Conservation (phyloP, 1,139 yeast genomes). For the Saccharomyces hybrid region DNA sequence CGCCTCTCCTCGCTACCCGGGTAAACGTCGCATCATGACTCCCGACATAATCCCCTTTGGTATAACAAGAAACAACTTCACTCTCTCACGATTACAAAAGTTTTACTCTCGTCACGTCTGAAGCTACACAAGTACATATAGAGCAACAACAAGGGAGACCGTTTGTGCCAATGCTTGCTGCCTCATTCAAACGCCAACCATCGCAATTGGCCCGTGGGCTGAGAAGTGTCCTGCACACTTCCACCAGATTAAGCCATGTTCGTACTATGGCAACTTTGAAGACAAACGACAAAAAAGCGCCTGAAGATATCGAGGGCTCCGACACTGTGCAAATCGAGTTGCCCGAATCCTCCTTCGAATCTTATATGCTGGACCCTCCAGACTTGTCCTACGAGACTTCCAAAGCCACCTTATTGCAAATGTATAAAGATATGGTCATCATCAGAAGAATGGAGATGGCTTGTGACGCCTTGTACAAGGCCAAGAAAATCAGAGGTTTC, state of each 20-base stretch:
- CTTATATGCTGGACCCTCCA: conserved; percentile 78
- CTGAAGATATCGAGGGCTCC: background rate
- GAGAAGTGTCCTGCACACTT: background rate
- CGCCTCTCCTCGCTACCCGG: background rate
- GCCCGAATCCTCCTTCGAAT: conserved; percentile 77
- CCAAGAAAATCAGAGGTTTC: conserved; percentile 97
- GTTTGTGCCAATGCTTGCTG: background rate
- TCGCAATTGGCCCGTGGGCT: background rate
- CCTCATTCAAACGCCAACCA: background rate
- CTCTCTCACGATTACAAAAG: background rate
- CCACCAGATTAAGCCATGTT: background rate
- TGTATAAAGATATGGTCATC: conserved; percentile 94
- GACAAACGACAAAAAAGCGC: background rate
- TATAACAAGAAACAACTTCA: background rate
- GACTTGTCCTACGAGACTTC: conserved; percentile 65
- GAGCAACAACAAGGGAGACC: background rate
- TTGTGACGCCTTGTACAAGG: conserved; percentile 94
- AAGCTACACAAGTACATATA: background rate
- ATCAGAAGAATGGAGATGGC: conserved; percentile 99
- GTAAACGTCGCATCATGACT: background rate
- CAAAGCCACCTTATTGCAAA: conserved; percentile 70
- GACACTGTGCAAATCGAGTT: conserved; percentile 40
- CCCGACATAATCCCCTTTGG: background rate
- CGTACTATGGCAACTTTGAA: conserved; percentile 34
- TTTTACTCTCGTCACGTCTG: background rate